phyloP scores from a whole-genome alignment of 768 basidiomycete species.

The Mycena chlorophos region DNA sequence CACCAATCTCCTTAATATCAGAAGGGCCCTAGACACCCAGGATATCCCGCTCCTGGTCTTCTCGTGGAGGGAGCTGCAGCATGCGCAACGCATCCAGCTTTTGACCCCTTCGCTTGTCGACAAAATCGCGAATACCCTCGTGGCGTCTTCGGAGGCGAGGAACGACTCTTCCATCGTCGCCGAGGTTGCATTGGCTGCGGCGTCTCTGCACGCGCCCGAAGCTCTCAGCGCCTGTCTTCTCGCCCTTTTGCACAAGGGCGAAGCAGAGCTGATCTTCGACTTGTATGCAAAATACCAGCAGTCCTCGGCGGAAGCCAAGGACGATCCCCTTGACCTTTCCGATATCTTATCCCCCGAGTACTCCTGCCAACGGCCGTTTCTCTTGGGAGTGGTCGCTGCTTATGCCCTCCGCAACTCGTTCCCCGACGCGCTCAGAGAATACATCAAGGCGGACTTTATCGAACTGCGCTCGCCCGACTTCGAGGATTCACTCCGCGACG shows the following conservation, averaged over 20 bases:
- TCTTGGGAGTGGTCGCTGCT: slow-evolving; percentile 60
- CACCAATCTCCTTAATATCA: slow-evolving; percentile 39
- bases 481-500: slow-evolving; percentile 41
- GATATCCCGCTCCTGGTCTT: slow-evolving; percentile 32
- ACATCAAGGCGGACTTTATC: slow-evolving; percentile 38
- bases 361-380: slow-evolving; percentile 24
- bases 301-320: slow-evolving; percentile 15
- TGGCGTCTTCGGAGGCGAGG: slow-evolving; percentile 23
- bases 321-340: neutral
- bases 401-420: slow-evolving; percentile 62
- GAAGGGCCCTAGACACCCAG: slow-evolving; percentile 34
- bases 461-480: slow-evolving; percentile 33
- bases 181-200: slow-evolving; percentile 52
- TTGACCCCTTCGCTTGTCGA: slow-evolving; percentile 45
- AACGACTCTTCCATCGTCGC: slow-evolving; percentile 37
- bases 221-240: slow-evolving; percentile 55
- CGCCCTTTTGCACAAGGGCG: slow-evolving; percentile 39
- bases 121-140: slow-evolving; percentile 37
- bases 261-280: slow-evolving; percentile 44
- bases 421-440: slow-evolving; percentile 49
- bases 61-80: slow-evolving; percentile 46
- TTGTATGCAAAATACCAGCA: slow-evolving; percentile 44
- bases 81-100: slow-evolving; percentile 44
- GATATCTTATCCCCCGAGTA: neutral
- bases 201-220: slow-evolving; percentile 43